phyloP scores from a whole-genome alignment of 2,329 filamentous ascomycete genomes.

The Penicillium brasilianum region DNA sequence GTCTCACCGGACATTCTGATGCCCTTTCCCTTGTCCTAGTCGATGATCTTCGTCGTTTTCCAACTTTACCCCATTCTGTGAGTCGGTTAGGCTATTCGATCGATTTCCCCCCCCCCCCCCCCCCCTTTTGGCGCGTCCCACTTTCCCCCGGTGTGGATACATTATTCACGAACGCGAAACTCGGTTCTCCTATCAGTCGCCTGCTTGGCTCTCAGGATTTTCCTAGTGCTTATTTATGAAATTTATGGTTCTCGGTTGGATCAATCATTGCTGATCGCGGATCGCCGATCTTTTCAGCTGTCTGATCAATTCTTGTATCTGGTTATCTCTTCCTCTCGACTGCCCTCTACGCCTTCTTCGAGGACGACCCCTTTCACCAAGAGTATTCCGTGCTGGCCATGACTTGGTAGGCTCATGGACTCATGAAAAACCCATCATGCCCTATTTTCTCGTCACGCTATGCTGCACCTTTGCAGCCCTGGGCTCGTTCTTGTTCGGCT shows the following conservation, averaged over 20 bases:
- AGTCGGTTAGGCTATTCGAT: background rate
- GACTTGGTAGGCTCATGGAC: background rate
- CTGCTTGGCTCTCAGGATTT: too few relatives aligned
- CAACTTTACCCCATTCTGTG: background rate
- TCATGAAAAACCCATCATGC: slow-evolving; percentile 24
- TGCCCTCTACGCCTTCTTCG: background rate
- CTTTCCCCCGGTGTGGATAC: slow-evolving; percentile 24
- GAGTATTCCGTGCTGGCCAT: background rate
- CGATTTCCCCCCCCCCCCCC: slow-evolving; percentile 25
- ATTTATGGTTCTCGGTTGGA: background rate
- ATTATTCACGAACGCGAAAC: slow-evolving; percentile 23
- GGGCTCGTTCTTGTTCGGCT: slow-evolving; percentile 56
- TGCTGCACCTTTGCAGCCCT: slow-evolving; percentile 52
- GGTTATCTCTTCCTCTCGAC: slow-evolving; percentile 8
- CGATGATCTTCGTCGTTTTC: background rate
- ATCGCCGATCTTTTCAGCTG: background rate
- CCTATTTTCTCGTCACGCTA: slow-evolving; percentile 38
- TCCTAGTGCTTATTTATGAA: background rate
- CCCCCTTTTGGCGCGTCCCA: slow-evolving; percentile 29
- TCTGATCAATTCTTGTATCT: background rate
- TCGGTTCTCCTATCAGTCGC: background rate
- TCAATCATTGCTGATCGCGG: background rate
- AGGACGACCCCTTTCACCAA: background rate
- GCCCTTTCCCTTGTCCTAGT: background rate
- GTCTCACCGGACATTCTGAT: slow-evolving; percentile 26